Evolutionary conservation across 768 basidiomycete species (phyloP).

Genomic region (Hysterangium stoloniferum): DNA sequence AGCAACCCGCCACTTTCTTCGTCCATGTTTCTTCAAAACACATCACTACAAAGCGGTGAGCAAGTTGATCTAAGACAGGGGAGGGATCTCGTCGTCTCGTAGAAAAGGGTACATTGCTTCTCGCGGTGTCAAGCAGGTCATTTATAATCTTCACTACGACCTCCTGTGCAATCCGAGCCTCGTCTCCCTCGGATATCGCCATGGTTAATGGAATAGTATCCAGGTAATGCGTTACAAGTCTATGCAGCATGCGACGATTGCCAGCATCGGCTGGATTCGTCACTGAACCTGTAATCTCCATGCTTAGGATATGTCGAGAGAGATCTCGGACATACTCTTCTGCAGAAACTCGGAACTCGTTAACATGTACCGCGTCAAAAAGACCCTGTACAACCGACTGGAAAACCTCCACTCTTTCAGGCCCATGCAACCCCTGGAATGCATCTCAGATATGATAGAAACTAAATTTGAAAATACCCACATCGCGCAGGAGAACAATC

Average conservation of each 20-base stretch:
- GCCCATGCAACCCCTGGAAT: constrained; percentile 57
- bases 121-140: constrained; percentile 54
- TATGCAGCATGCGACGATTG: constrained; percentile 45
- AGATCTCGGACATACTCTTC: constrained; percentile 63
- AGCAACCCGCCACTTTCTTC: constrained; percentile 82
- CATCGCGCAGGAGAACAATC: constrained; percentile 70
- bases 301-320: constrained; percentile 61
- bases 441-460: constrained; percentile 2
- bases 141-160: constrained; percentile 56
- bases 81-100: constrained; percentile 43
- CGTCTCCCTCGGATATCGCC: constrained; percentile 53
- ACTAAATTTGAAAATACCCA: constrained; percentile 24
- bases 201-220: constrained; percentile 75
- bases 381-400: constrained; percentile 62
- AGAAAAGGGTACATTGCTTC: constrained; percentile 36
- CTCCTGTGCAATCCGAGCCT: constrained; percentile 50
- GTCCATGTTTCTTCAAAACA: constrained; percentile 91
- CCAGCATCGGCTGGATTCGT: constrained; percentile 38
- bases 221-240: constrained; percentile 61
- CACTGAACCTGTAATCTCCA: constrained; percentile 60
- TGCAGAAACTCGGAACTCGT: constrained; percentile 64
- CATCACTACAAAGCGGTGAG: constrained; percentile 73
- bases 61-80: constrained; percentile 71
- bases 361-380: constrained; percentile 64
- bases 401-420: constrained; percentile 71